Evolutionary conservation across 2,329 filamentous ascomycete species (phyloP).

Genomic region (Allantophomopsis cytisporea): DNA sequence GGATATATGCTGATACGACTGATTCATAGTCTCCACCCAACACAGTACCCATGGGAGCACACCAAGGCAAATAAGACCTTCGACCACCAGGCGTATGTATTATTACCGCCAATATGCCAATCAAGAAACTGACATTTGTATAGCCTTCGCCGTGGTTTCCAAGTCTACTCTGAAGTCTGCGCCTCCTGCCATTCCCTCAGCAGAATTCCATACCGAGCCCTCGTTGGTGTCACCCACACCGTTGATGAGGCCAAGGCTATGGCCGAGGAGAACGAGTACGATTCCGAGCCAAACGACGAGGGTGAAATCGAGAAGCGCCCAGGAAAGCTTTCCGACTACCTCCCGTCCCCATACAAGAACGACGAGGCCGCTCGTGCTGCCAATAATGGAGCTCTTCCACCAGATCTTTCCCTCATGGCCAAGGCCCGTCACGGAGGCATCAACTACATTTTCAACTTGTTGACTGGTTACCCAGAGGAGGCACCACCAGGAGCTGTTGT

Average conservation of each 20-base stretch:
- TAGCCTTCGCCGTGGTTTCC: conserved; percentile 96
- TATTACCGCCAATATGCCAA: conserved; percentile 3
- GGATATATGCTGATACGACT: background rate
- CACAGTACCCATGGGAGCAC: conserved; percentile 93
- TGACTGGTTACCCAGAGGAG: conserved; percentile 97
- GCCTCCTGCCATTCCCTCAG: conserved; percentile 92
- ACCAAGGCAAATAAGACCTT: conserved; percentile 86
- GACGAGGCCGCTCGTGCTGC: conserved; percentile 95
- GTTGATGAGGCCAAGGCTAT: conserved; percentile 96
- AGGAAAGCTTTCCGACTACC: conserved; percentile 96
- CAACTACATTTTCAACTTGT: conserved; percentile 94
- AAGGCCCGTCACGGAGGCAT: conserved; percentile 97
- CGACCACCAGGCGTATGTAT: conserved; percentile 84
- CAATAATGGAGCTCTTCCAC: conserved; percentile 95
- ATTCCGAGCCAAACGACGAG: conserved; percentile 93
- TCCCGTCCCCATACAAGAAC: conserved; percentile 93
- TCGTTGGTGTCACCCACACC: conserved; percentile 86
- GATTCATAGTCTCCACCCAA: conserved; percentile 65
- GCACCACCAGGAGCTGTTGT: conserved; percentile 79
- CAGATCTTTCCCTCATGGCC: conserved; percentile 93
- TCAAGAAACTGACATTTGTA: conserved; percentile 4
- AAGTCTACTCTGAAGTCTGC: conserved; percentile 98
- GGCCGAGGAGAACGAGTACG: conserved; percentile 98
- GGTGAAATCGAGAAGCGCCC: conserved; percentile 97
- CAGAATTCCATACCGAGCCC: conserved; percentile 83